phyloP scores from a whole-genome alignment of 164 flowering plant species.

The grape (Vitis vinifera) region DNA sequence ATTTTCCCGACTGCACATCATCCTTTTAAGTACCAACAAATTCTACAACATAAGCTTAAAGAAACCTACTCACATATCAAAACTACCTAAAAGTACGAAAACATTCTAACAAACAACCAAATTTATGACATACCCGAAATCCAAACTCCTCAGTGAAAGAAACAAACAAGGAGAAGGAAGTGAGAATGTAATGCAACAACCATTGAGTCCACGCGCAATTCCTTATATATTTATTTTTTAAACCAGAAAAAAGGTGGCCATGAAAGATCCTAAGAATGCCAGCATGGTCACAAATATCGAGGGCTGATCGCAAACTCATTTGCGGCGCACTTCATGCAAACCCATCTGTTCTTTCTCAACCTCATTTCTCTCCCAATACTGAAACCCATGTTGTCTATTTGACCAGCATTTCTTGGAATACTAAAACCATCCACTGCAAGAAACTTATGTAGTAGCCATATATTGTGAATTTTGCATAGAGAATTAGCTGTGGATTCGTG shows the following conservation, averaged over 20 bases:
- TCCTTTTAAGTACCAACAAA: not conserved
- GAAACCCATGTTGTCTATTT: not conserved
- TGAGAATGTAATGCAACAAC: no score
- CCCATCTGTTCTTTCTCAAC: not conserved
- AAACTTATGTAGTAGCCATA: not conserved
- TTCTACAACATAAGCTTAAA: not conserved
- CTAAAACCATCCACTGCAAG: not conserved
- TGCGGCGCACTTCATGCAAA: constrained; percentile 39
- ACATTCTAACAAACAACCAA: not conserved
- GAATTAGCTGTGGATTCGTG: not conserved
- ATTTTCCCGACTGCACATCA: no score
- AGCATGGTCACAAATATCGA: constrained; percentile 1
- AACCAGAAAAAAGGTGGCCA: not conserved
- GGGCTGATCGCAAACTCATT: constrained; percentile 3
- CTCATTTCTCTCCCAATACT: not conserved
- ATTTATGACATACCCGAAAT: not conserved
- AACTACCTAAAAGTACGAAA: not conserved
- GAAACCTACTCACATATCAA: not conserved
- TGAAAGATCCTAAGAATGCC: not conserved
- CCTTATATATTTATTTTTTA: not conserved
- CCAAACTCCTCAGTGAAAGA: not conserved
- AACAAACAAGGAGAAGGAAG: not conserved
- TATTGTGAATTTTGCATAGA: not conserved
- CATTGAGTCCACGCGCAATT: not conserved
- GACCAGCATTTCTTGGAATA: not conserved